Percentiles rank a stretch among this genome's conserved stretches.
Evolutionary conservation across 2,329 filamentous ascomycete genomes (phyloP).

Genomic region (Claviceps fusiformis): DNA sequence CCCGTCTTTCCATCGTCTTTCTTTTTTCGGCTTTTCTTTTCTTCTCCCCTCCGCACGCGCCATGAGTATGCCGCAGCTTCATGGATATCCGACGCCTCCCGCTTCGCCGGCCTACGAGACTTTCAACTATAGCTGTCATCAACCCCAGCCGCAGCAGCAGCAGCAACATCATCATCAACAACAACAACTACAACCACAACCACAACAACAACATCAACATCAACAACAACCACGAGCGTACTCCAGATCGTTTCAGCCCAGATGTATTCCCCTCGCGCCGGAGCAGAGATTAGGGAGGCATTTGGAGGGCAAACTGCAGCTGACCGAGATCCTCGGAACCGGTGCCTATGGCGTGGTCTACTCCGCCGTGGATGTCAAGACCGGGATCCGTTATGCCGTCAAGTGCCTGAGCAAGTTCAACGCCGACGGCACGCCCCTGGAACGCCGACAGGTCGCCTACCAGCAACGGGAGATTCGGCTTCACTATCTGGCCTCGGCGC

Average conservation of each 20-base stretch:
- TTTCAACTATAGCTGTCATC: conserved; percentile 22
- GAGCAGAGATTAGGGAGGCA: conserved; percentile 79
- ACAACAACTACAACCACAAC: too few relatives aligned
- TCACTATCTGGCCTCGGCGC: conserved; percentile 77
- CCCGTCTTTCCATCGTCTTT: too few relatives aligned
- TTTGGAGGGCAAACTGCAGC: conserved; percentile 68
- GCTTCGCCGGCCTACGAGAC: conserved; percentile 42
- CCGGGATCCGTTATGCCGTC: conserved; percentile 74
- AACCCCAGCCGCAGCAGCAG: conserved; percentile 11
- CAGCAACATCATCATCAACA: conserved; percentile 7
- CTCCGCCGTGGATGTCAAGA: conserved; percentile 71
- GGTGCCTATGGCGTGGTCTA: conserved; percentile 97
- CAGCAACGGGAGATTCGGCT: conserved; percentile 87
- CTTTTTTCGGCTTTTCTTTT: neutral
- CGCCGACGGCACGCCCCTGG: conserved; percentile 53
- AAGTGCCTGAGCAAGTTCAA: conserved; percentile 94
- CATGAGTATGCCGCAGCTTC: conserved; percentile 45
- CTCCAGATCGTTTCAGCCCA: conserved; percentile 27
- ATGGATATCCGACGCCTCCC: conserved; percentile 45
- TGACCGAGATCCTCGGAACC: conserved; percentile 76
- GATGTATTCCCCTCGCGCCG: conserved; percentile 48
- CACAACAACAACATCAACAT: too few relatives aligned
- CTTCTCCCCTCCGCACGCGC: conserved; percentile 8
- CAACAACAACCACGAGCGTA: too few relatives aligned
- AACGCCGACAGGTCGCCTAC: conserved; percentile 75